Base-by-base conservation (phyloP, 805 yeast species). In the Saccharomycopsis amapae region DNA sequence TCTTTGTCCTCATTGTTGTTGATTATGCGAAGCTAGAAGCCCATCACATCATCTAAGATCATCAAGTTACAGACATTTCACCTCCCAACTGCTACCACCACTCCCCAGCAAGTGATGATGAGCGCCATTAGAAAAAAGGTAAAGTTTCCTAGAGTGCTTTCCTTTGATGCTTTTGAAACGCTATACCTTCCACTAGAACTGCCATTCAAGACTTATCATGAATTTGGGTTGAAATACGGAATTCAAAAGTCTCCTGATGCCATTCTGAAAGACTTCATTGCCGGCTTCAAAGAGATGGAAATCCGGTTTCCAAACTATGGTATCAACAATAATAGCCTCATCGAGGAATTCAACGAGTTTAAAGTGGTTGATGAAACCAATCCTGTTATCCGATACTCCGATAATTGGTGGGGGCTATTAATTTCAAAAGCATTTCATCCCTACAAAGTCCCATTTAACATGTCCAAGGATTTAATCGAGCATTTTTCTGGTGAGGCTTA, bases 111-210 rank as follows among this genome's bases (percentile, higher is more conserved):
- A n/a, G n/a, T n/a, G n/a, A n/a, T n/a, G n/a, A n/a, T n/a, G n/a
- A n/a, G n/a, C n/a, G n/a, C n/a, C n/a, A n/a, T n/a, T n/a, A n/a
- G n/a, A n/a, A n/a, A n/a, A n/a, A n/a, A 12, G 32, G 10, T n/a
- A n/a, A 43, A 42, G 19, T 10, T 40, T 12, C 79, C 81, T 4
- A 64, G 63, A 33, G 57, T 79, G 3, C 61, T 82, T 0, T 76
- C 87, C 1, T 70, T 81, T 45, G 90, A 82, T 60, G 84, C 81
- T 0, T 82, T 79, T 61, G 79, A 76, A 36, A 82, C 89, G 0
- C 58, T 82, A 6, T 81, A 79, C 56, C 64, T 73, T 0, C 83
- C 88, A 2, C 66, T 64, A 17, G 62, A 62, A 24, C 75, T 84
- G 0, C 72, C 81, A 0, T 60, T 73, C 34, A 60, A 64, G n/a